A percentile compares a stretch with the other conserved stretches of the same genome.
Conservation (phyloP, 2,329 filamentous ascomycete genomes). For the Diaporthe citriasiana region DNA sequence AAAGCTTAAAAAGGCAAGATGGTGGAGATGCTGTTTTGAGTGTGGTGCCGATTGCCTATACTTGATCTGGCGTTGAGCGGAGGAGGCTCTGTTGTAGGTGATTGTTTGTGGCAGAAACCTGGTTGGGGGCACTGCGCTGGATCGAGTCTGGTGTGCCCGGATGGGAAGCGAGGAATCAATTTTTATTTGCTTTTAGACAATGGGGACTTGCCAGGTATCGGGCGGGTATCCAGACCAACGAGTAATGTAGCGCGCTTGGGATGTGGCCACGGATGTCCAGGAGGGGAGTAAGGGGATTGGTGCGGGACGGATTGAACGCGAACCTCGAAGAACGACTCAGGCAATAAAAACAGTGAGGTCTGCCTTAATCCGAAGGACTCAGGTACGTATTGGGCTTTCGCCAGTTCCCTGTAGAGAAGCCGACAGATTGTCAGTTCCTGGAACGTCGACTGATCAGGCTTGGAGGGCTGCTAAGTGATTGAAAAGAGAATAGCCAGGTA, state of each 20-base stretch:
- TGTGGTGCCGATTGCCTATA: slow-evolving; percentile 76
- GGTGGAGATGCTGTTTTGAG: slow-evolving; percentile 76
- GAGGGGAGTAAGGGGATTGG: not conserved
- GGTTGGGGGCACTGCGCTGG: slow-evolving; percentile 65
- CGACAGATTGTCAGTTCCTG: slow-evolving; percentile 56
- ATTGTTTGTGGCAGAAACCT: slow-evolving; percentile 66
- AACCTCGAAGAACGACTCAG: slow-evolving; percentile 36
- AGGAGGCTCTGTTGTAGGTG: slow-evolving; percentile 59
- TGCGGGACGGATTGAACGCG: slow-evolving; percentile 29
- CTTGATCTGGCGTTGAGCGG: slow-evolving; percentile 73
- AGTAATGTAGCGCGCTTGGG: slow-evolving; percentile 47
- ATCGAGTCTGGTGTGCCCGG: slow-evolving; percentile 62
- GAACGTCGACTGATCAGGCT: slow-evolving; percentile 59
- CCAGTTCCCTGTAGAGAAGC: slow-evolving; percentile 56
- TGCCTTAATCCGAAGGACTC: slow-evolving; percentile 45
- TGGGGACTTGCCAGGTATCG: slow-evolving; percentile 48
- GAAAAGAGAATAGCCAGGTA: slow-evolving; percentile 66
- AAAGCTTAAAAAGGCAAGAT: slow-evolving; percentile 65
- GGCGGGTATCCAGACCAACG: slow-evolving; percentile 40
- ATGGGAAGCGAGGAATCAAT: slow-evolving; percentile 64
- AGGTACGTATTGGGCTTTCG: slow-evolving; percentile 54
- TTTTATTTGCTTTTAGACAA: slow-evolving; percentile 56
- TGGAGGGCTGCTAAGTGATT: slow-evolving; percentile 63
- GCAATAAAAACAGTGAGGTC: slow-evolving; percentile 40
- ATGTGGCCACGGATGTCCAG: slow-evolving; percentile 31